Base-by-base conservation (phyloP, 768 basidiomycete genomes). In the Lentinula aciculospora region DNA sequence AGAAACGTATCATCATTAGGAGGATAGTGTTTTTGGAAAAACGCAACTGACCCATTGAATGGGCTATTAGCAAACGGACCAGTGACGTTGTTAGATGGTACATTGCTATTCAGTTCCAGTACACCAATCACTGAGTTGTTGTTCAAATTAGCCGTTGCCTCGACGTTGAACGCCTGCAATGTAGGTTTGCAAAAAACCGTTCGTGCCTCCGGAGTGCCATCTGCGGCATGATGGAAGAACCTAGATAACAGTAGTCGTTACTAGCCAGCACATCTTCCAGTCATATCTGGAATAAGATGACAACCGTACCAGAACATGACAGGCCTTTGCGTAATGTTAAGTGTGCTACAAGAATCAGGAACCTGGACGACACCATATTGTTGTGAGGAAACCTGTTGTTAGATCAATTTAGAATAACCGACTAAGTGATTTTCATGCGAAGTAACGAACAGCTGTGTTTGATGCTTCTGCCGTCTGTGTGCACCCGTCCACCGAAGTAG, bases 241-340 rank as follows among this genome's bases (percentile, higher is more conserved):
- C 76, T 67, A 51, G 31, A 25, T n/a, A 13, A 50, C 9, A 44
- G 12, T n/a, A 3, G 25, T 8, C 19, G 23, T 21, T 50, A 23
- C 13, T 28, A 28, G 19, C 23, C 7, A 21, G 10, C 31, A 47
- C 21, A 46, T 21, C 21, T 42, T 25, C 10, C 12, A 23, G 4
- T 15, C 15, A 17, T 47, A 10, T 23, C 3, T 10, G 27, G 15
- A 28, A 10, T 12, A 36, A 29, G 49, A 6, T 29, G 50, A 37
- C 19, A 2, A 12, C 56, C 69, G 12, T 67, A 86, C 85, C 86
- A 89, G 63, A 88, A 89, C 71, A 88, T 77, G 42, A 88, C 83
- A 7, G 86, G 84, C 34, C 74, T 78, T 57, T 74, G 76, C 23
- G 62, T 58, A 29, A 77, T 69, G 36, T 71, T 62, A 29, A 76